Evolutionary conservation across 768 basidiomycete species (phyloP), one percentile per base, ranked within the genome.

Genomic region (Boletus patriciae): DNA sequence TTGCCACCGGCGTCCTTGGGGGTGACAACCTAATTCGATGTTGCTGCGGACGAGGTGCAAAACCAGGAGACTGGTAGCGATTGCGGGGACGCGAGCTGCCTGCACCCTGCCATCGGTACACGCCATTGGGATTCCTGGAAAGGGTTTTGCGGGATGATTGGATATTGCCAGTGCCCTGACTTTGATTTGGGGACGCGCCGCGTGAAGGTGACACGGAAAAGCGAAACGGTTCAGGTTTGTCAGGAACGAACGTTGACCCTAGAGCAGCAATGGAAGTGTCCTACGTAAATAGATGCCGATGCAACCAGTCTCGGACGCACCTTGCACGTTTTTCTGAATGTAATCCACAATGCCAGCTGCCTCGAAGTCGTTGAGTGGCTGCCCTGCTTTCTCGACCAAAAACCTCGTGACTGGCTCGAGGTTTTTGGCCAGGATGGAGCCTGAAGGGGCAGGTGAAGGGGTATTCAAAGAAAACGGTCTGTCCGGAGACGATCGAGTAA

Each of bases 41-140:
- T 34, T 79, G 74, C 43, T 77, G 64, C 18, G 80, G 72, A 13
- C 83, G 76, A 21, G 84, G 76, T 5, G 85, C 83, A 65, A 92
- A 90, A 5, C 84, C 86, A 45, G 89, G 88, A 10, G 88, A 89
- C 50, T 82, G 80, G 66, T 84, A 88, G 42, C 88, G 84, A 68
- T 88, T 90, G 46, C 81, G 81, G 19, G 77, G 74, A 62, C 80
- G 84, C 13, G 90, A 83, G 62, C 87, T 90, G 42, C 89, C 88
- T 33, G 77, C 86, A n/a, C 90, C 90, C 61, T 85, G 80, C 86
- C 86, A 90, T 46, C 79, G 78, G 70, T 87, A 87, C 34, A 74
- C 66, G 21, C 90, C 90, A 66, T 92, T 92, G 0, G 90, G 90
- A 63, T 92, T 92, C 66, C 75, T 82, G 21, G 78, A 67, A 8